Percentiles rank a stretch among this genome's conserved stretches.
phyloP scores from a whole-genome alignment of 2,329 filamentous ascomycete species.

The Cordyceps fumosorosea region DNA sequence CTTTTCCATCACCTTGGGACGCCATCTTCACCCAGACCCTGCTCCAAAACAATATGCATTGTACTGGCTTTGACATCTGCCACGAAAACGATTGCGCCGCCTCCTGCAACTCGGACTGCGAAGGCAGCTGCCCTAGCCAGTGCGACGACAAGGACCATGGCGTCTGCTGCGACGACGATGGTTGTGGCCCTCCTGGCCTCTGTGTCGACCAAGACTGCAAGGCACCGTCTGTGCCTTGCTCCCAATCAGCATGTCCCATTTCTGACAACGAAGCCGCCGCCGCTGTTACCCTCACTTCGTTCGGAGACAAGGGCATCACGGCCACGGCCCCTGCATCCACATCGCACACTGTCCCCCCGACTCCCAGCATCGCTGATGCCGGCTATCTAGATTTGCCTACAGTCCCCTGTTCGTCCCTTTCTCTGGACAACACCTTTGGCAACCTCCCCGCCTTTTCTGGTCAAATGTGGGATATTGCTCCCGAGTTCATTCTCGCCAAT shows the following conservation, averaged over 20 bases:
- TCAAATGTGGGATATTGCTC: conserved; percentile 16
- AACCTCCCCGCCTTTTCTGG: conserved; percentile 2
- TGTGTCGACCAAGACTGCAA: conserved; percentile 36
- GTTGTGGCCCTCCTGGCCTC: conserved; percentile 28
- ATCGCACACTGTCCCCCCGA: conserved; percentile 13
- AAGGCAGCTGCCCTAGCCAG: conserved; percentile 27
- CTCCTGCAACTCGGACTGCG: conserved; percentile 31
- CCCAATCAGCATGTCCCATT: conserved; percentile 19
- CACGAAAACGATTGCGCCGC: conserved; percentile 22
- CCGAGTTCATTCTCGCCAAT: conserved; percentile 21
- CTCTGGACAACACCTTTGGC: conserved; percentile 15
- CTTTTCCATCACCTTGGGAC: conserved; percentile 12
- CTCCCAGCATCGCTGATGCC: conserved; percentile 9
- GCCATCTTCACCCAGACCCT: conserved; percentile 6
- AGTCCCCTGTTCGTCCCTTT: conserved; percentile 19
- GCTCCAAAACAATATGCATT: conserved; percentile 8
- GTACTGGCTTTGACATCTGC: conserved; percentile 6
- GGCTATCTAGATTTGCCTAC: conserved; percentile 13
- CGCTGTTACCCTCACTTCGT: conserved; percentile 26
- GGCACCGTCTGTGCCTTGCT: conserved; percentile 29
- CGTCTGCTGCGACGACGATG: conserved; percentile 30
- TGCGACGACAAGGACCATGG: conserved; percentile 27
- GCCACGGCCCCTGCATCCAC: conserved; percentile 12
- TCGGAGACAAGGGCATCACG: conserved; percentile 19
- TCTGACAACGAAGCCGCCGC: conserved; percentile 21